Conservation (phyloP, 176 grass and related monocot genomes). For the Alopecurus myosuroides region DNA sequence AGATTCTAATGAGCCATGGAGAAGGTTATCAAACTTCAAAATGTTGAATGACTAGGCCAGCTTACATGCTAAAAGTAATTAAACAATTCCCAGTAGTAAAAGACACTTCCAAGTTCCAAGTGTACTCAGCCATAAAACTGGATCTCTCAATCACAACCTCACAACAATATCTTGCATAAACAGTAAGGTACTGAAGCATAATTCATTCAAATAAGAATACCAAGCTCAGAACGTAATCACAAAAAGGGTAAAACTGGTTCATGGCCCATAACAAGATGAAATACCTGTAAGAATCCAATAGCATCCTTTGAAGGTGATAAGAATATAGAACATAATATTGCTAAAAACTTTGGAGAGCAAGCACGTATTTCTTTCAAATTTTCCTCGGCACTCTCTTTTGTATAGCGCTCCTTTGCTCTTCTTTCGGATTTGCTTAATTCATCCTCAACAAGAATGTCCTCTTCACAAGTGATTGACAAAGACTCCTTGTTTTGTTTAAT, state of each 20-base stretch:
- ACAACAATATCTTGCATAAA: background rate
- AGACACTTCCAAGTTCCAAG: background rate
- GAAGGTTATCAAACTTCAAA: background rate
- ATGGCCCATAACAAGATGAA: background rate
- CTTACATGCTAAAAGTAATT: background rate
- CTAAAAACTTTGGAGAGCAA: constrained; percentile 70
- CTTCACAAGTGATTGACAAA: constrained; percentile 37
- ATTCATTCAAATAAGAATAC: constrained; percentile 5
- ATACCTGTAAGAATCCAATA: constrained; percentile 79
- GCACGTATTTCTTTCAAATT: constrained; percentile 72
- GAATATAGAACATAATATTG: constrained; percentile 76
- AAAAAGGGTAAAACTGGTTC: background rate
- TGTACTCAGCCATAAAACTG: background rate
- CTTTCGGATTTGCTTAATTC: constrained; percentile 64
- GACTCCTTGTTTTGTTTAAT: constrained; percentile 89
- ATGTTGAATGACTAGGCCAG: background rate
- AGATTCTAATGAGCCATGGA: background rate
- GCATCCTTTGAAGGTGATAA: constrained; percentile 56
- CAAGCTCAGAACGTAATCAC: background rate
- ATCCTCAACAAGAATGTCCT: constrained; percentile 38
- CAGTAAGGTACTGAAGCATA: background rate
- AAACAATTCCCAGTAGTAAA: background rate
- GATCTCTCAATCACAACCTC: background rate
- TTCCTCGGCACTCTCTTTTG: constrained; percentile 58
- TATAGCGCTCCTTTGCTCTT: constrained; percentile 60